Conservation (phyloP, 1,284 basidiomycete genomes). For the Cystobasidium pallidum region DNA sequence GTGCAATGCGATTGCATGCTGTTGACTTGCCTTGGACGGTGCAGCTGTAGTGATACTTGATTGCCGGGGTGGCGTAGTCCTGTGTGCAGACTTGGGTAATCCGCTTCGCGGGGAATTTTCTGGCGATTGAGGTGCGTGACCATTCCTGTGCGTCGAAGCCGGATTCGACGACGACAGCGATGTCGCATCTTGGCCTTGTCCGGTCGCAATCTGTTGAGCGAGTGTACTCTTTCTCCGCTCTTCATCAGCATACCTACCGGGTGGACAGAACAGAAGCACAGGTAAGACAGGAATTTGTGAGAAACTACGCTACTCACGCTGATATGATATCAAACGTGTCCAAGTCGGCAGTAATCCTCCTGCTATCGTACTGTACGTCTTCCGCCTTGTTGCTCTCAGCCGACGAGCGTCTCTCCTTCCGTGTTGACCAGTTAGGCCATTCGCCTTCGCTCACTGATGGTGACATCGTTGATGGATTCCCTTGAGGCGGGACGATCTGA, state of each 20-base stretch:
- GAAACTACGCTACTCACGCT: conserved; percentile 15
- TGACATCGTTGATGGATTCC: background rate
- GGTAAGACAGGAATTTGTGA: background rate
- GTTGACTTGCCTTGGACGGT: background rate
- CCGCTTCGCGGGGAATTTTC: background rate
- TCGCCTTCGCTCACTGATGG: background rate
- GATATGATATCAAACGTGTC: conserved; percentile 41
- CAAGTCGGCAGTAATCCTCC: conserved; percentile 15
- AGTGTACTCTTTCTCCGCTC: conserved; percentile 32
- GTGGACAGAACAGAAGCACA: background rate
- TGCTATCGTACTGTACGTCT: conserved; percentile 13
- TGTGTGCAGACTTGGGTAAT: conserved; percentile 3
- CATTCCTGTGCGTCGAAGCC: background rate
- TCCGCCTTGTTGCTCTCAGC: conserved; percentile 1
- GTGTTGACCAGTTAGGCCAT: background rate
- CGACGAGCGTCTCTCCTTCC: conserved; percentile 1
- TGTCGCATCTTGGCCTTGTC: background rate
- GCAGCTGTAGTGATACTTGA: background rate
- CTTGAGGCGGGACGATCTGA: background rate
- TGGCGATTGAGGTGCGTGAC: background rate
- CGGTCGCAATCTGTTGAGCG: background rate
- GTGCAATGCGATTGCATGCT: background rate
- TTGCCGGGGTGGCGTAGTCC: background rate
- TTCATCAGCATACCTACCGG: conserved; percentile 36
- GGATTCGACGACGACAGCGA: background rate